phyloP scores from a whole-genome alignment of 2,329 filamentous ascomycete genomes.

The Botrytis deweyae region DNA sequence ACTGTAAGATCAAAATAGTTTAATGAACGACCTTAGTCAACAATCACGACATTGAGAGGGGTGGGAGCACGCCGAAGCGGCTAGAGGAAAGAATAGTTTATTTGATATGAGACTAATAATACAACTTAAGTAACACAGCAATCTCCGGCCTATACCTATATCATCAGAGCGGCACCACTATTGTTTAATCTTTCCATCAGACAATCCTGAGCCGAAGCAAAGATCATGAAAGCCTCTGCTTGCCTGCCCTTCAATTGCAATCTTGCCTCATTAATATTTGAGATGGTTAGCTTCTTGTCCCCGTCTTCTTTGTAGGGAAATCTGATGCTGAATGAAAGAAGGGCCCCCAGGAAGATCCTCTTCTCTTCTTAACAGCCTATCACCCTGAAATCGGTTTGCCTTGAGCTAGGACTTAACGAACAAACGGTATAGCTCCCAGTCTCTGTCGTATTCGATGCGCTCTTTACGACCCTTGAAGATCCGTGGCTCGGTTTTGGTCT shows the following conservation, averaged over 20 bases:
- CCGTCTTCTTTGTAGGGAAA: not conserved
- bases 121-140: not conserved
- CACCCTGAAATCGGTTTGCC: slow-evolving; percentile 26
- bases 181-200: not conserved
- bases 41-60: no score
- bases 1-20: not conserved
- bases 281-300: not conserved
- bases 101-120: not conserved
- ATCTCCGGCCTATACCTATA: not conserved
- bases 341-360: not conserved
- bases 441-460: slow-evolving; percentile 44
- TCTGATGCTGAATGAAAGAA: not conserved
- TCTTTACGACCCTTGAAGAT: slow-evolving; percentile 46
- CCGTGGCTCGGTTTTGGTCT: slow-evolving; percentile 30
- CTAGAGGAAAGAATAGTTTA: no score
- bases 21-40: not conserved
- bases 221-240: not conserved
- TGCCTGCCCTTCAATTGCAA: not conserved
- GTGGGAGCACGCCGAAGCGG: not conserved
- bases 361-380: not conserved
- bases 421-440: slow-evolving; percentile 41
- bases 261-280: not conserved
- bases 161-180: not conserved
- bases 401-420: slow-evolving; percentile 45
- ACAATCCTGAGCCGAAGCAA: not conserved